Conservation (phyloP, 305 asterid genomes). For the Fraxinus latifolia region DNA sequence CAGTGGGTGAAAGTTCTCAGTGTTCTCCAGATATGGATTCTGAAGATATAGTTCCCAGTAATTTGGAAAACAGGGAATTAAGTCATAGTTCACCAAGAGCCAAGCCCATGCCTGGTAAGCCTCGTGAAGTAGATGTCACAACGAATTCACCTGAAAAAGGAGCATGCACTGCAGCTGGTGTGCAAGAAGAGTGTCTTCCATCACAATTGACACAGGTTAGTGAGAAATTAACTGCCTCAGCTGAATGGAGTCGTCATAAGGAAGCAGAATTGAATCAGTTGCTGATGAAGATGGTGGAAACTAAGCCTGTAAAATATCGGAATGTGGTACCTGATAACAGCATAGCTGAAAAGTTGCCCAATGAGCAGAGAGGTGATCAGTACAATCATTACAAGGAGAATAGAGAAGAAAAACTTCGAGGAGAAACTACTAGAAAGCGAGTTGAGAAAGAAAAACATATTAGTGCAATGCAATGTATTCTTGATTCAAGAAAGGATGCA, state of each 20-base stretch:
- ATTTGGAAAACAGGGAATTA: slow-evolving; percentile 32
- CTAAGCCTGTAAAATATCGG: slow-evolving; percentile 60
- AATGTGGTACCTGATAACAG: slow-evolving; percentile 34
- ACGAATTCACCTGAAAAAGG: slow-evolving; percentile 36
- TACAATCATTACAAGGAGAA: slow-evolving; percentile 67
- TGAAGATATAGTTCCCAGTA: slow-evolving; percentile 37
- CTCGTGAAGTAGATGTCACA: slow-evolving; percentile 34
- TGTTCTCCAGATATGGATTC: slow-evolving; percentile 33
- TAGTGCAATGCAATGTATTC: slow-evolving; percentile 41
- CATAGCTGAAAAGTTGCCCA: slow-evolving; percentile 53
- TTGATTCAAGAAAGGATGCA: slow-evolving; percentile 52
- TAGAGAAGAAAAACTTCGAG: slow-evolving; percentile 68
- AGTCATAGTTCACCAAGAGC: slow-evolving; percentile 29
- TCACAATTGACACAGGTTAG: slow-evolving; percentile 35
- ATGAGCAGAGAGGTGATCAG: slow-evolving; percentile 59
- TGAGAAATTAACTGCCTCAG: slow-evolving; percentile 52
- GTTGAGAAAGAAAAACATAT: slow-evolving; percentile 56
- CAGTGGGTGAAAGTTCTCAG: slow-evolving; percentile 52
- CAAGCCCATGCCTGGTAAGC: slow-evolving; percentile 36
- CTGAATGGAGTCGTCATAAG: slow-evolving; percentile 86
- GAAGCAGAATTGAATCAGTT: slow-evolving; percentile 86
- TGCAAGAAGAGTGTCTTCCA: slow-evolving; percentile 39
- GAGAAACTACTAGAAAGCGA: slow-evolving; percentile 50
- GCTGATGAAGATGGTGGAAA: slow-evolving; percentile 84
- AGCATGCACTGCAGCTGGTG: slow-evolving; percentile 24